phyloP scores from a whole-genome alignment of 768 basidiomycete genomes.

The Antrodiella citrinella region DNA sequence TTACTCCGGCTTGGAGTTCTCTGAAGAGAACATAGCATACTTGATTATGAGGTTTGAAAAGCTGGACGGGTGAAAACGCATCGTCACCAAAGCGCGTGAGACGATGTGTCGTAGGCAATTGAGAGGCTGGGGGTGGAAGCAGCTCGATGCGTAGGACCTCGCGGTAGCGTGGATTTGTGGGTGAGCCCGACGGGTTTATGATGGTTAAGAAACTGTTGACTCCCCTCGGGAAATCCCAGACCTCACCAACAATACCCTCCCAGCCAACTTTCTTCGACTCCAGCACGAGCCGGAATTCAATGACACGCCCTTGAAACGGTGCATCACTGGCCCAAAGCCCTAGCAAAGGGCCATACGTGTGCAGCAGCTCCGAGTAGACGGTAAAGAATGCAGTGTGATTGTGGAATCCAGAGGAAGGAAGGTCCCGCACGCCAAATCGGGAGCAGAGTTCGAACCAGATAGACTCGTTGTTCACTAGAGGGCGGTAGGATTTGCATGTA shows the following conservation, averaged over 20 bases:
- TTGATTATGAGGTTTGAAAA: too few relatives aligned
- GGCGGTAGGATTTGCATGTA: slow-evolving; percentile 7
- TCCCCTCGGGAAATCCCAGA: slow-evolving; percentile 14
- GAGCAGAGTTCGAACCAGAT: slow-evolving; percentile 13
- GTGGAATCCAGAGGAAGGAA: slow-evolving; percentile 1
- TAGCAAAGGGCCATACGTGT: slow-evolving; percentile 15
- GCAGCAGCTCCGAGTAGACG: slow-evolving; percentile 14
- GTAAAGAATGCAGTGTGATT: slow-evolving; percentile 11
- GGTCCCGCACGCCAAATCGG: slow-evolving; percentile 11
- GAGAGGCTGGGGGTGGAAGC: too few relatives aligned
- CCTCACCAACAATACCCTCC: slow-evolving; percentile 15
- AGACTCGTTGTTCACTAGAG: slow-evolving; percentile 11
- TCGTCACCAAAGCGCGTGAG: too few relatives aligned
- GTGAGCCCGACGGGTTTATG: too few relatives aligned
- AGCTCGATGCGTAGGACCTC: too few relatives aligned
- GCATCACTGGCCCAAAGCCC: slow-evolving; percentile 20
- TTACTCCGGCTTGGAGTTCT: too few relatives aligned
- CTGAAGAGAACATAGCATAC: too few relatives aligned
- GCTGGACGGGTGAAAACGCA: too few relatives aligned
- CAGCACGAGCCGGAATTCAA: slow-evolving; percentile 16
- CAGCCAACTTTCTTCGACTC: slow-evolving; percentile 9
- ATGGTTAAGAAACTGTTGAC: too few relatives aligned
- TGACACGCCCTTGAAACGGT: slow-evolving; percentile 14
- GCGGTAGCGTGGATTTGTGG: too few relatives aligned
- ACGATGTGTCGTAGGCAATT: too few relatives aligned